Percentiles rank a stretch among this genome's conserved stretches.
Conservation (phyloP, 345 rosid species). For the Rhodamnia argentea region DNA sequence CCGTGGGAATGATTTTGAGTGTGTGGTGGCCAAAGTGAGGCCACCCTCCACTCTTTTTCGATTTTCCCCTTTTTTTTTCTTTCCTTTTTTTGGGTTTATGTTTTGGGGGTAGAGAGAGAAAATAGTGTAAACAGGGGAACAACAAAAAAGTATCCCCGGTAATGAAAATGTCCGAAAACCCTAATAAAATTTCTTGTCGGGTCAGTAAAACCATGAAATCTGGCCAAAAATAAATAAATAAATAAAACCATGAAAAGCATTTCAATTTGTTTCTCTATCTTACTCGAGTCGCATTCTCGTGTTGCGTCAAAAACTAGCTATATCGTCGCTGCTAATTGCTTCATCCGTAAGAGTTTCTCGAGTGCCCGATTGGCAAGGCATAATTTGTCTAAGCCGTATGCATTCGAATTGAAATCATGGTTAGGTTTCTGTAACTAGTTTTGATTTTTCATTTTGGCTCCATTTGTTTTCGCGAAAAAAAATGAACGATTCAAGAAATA, state of each 20-base stretch:
- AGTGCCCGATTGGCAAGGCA: neutral
- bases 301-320: neutral
- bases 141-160: fast-evolving
- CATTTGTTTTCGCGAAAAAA: no score
- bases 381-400: no score
- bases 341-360: neutral
- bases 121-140: neutral
- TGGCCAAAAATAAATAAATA: no score
- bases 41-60: neutral
- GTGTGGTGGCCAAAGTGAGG: neutral
- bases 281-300: neutral
- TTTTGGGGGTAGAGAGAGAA: neutral
- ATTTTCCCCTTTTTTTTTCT: neutral
- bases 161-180: neutral
- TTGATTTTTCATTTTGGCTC: neutral
- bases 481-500: no score
- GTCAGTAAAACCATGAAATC: no score
- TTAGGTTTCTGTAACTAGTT: neutral
- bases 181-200: no score
- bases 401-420: neutral
- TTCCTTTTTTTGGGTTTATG: neutral
- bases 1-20: neutral
- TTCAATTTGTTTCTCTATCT: no score
- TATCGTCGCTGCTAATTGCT: neutral
- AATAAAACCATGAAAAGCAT: no score